These are phyloP conservation scores for Sporormia fimetaria DNA, from an alignment of 495 filamentous ascomycete species.

Conservation along the genomic window DNA sequence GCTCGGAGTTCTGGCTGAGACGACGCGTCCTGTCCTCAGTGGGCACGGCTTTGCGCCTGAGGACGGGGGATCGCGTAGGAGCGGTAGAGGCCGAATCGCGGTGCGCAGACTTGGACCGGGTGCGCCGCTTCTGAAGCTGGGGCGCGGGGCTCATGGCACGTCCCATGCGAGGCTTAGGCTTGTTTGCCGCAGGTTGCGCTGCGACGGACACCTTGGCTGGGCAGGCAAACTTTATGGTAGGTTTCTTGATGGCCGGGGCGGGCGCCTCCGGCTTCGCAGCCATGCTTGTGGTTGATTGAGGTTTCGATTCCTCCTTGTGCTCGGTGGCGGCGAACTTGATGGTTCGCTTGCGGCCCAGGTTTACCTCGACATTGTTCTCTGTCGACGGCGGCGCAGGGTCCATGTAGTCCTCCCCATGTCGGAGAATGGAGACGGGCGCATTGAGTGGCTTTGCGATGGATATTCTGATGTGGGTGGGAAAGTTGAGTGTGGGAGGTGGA, in stretches of 20 bases:
- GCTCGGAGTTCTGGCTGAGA: constrained; percentile 40
- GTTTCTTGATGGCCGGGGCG: constrained; percentile 27
- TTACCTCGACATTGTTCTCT: constrained; percentile 33
- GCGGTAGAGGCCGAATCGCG: constrained; percentile 42
- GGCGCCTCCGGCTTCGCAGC: constrained; percentile 11
- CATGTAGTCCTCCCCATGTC: constrained; percentile 29
- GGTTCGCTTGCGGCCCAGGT: constrained; percentile 63
- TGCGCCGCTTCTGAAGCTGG: constrained; percentile 21
- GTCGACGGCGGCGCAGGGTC: constrained; percentile 7
- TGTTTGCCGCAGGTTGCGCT: constrained; percentile 12
- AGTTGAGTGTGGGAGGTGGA: constrained; percentile 49
- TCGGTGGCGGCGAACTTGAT: constrained; percentile 79
- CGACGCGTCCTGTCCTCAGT: constrained; percentile 11
- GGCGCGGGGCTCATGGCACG: constrained; percentile 31
- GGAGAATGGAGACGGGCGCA: constrained; percentile 16
- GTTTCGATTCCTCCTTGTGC: constrained; percentile 37
- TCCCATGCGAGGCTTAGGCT: constrained; percentile 9
- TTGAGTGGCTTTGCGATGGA: constrained; percentile 29
- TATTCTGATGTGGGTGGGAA: constrained; percentile 26
- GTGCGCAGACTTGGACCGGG: constrained; percentile 29
- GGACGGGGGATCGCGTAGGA: constrained; percentile 30
- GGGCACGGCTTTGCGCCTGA: constrained; percentile 20
- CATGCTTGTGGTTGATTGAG: constrained; percentile 23
- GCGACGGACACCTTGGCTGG: constrained; percentile 33
- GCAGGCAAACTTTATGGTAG: constrained; percentile 51